These are phyloP conservation scores for Parsonsia alboflavescens DNA, from an alignment of 257 asterid genomes.

Conservation along the genomic window DNA sequence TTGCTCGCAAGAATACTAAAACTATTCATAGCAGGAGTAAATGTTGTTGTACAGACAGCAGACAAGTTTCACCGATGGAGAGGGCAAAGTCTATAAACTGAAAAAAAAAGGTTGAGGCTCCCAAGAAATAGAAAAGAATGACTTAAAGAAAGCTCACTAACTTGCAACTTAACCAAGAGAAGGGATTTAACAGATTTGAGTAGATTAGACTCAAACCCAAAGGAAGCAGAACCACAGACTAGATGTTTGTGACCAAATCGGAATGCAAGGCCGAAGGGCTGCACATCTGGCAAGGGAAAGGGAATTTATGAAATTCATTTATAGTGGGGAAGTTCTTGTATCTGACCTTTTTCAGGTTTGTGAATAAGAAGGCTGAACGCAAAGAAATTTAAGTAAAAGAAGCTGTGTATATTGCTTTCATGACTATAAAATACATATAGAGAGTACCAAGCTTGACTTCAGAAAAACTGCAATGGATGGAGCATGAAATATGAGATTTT, in stretches of 20 bases:
- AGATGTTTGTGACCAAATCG: not conserved
- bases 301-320: not conserved
- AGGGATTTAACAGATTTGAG: not conserved
- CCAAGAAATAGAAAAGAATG: not conserved
- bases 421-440: not conserved
- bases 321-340: not conserved
- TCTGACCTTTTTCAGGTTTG: not conserved
- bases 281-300: not conserved
- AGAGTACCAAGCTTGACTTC: not conserved
- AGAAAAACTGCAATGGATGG: too few species aligned
- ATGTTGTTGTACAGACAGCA: not conserved
- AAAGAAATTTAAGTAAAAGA: not conserved
- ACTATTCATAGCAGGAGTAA: not conserved
- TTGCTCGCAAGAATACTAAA: not conserved
- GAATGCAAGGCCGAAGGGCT: not conserved
- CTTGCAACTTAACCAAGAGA: not conserved
- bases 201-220: not conserved
- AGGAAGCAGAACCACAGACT: not conserved
- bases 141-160: not conserved
- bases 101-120: not conserved
- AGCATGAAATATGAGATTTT: too few species aligned
- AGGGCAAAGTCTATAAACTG: too few species aligned
- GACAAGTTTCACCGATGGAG: too few species aligned
- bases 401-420: not conserved
- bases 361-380: not conserved